Evolutionary conservation across 1,284 basidiomycete species (phyloP), one percentile per base, ranked within the genome.

Genomic region (Sporisorium graminicola): DNA sequence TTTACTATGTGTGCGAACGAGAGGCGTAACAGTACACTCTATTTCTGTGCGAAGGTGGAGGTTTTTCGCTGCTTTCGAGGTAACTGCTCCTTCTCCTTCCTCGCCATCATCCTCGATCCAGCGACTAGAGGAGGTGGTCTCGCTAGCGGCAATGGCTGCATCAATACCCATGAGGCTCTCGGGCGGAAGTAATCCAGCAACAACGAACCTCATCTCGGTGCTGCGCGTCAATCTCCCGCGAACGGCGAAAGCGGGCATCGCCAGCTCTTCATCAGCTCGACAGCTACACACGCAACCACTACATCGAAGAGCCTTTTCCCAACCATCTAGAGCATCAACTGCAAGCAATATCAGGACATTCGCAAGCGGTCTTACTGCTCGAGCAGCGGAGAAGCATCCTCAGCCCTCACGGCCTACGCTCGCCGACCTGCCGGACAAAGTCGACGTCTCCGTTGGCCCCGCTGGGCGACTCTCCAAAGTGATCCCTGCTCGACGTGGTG

Each of bases 401-500:
- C 51, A 59, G 5, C 10, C 12, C 31, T 53, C 61, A 7, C 71
- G 71, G 2, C 57, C 58, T 3, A 76, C 61, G 12, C 62, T 76
- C 44, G 13, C 18, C 26, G 65, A 64, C 20, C 55, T 82, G 16
- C 74, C 79, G 1, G 79, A 82, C 63, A 82, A 82, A 67, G 80
- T 81, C 27, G 66, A 79, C 22, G 61, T 82, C 12, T 56, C 54
- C 26, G 64, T 78, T 20, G 80, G 79, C 3, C 80, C 80, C 3
- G 58, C 77, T 9, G 80, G 80, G 24, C 78, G 80, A 16, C 74
- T 82, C 8, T 67, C 80, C 42, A 81, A 81, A 63, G 65, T 80
- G 27, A 65, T 78, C n/a, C 58, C 63, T 1, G 69, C 80, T 0
- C 68, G 78, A 3, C 58, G 65, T 10, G 74, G 73, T 5, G 57